These are phyloP conservation scores for Rhynchospora pubera DNA, from an alignment of 176 grass and related monocot genomes.

Conservation along the genomic window DNA sequence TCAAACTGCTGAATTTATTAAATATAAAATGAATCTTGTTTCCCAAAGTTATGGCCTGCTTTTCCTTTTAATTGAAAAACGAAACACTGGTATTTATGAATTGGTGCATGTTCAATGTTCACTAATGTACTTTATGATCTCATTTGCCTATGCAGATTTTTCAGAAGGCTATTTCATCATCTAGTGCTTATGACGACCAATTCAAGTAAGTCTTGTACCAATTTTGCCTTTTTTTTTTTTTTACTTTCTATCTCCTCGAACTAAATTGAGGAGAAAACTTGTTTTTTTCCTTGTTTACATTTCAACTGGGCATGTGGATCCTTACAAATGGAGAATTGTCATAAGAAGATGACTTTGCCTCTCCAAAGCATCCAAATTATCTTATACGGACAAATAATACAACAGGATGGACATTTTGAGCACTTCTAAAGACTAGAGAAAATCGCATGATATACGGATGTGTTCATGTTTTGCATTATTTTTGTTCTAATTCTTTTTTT, in stretches of 20 bases:
- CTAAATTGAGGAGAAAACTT: background rate
- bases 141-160: conserved; percentile 59
- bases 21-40: background rate
- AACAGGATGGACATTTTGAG: background rate
- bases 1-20: background rate
- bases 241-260: background rate
- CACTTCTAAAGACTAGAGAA: background rate
- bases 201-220: conserved; percentile 42
- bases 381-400: background rate
- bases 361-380: background rate
- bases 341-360: background rate
- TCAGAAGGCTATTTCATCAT: conserved; percentile 93
- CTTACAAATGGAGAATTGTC: background rate
- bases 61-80: background rate
- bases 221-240: background rate
- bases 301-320: background rate
- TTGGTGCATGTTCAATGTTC: background rate
- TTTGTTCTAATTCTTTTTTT: background rate
- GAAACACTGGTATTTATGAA: background rate
- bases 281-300: background rate
- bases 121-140: background rate
- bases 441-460: background rate
- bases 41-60: background rate
- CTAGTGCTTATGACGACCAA: conserved; percentile 88
- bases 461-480: background rate